Evolutionary conservation across 345 rosid genomes (phyloP).

Genomic region (Eucalyptus dawsonii): DNA sequence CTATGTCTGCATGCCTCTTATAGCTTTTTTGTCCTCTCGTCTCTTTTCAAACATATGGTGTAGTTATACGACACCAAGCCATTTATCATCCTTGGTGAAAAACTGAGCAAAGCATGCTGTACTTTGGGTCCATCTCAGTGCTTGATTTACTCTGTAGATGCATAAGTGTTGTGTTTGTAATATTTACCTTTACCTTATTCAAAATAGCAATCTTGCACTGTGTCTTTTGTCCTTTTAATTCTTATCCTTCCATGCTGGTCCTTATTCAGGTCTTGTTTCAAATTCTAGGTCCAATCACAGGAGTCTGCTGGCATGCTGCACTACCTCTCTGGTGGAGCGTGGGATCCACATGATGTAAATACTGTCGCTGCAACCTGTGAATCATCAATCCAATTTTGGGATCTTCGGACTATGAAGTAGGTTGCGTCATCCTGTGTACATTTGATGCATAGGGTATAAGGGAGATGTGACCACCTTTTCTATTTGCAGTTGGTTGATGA

Average conservation of each 20-base stretch:
- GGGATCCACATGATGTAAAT: slow-evolving; percentile 90
- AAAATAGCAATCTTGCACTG: neutral
- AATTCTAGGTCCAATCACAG: slow-evolving; percentile 61
- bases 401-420: slow-evolving; percentile 75
- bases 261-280: slow-evolving; percentile 7
- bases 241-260: slow-evolving; percentile 4
- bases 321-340: slow-evolving; percentile 75
- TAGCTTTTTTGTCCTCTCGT: neutral
- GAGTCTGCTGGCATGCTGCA: slow-evolving; percentile 81
- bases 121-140: neutral
- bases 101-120: neutral
- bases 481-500: neutral
- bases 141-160: neutral
- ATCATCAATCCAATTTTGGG: slow-evolving; percentile 89
- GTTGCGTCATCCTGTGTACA: neutral
- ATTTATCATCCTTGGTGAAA: neutral
- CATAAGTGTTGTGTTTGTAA: neutral
- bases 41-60: neutral
- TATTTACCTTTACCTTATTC: neutral
- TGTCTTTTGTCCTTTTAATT: neutral
- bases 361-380: slow-evolving; percentile 70
- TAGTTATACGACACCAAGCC: neutral
- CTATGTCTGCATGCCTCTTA: neutral
- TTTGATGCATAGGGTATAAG: neutral
- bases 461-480: neutral